Evolutionary conservation across 2,329 filamentous ascomycete species (phyloP).

Genomic region (Exophiala sideris): DNA sequence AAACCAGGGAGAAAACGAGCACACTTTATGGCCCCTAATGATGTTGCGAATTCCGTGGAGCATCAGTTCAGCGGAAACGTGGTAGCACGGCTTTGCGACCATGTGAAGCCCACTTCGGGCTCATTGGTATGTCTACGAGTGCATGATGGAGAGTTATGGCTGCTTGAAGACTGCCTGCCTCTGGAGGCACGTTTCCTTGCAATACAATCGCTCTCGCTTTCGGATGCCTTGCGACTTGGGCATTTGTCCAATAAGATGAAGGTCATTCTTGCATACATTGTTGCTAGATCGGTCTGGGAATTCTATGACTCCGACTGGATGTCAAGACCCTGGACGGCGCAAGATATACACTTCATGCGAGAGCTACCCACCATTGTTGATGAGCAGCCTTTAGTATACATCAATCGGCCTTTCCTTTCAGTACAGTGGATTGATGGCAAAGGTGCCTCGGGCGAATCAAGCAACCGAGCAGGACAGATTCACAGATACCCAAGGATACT

Average conservation of each 20-base stretch:
- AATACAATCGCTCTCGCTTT: neutral
- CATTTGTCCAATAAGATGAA: conserved; percentile 5
- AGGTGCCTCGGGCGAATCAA: neutral
- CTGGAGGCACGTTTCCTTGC: neutral
- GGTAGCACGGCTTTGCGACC: no score
- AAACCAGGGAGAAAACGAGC: no score
- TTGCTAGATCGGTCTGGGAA: conserved; percentile 6
- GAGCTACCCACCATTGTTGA: no score
- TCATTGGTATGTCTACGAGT: neutral
- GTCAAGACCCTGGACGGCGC: conserved; percentile 1
- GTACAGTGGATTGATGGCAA: neutral
- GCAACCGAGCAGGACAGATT: neutral
- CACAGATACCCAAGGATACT: neutral
- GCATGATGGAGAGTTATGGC: neutral
- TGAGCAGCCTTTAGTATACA: no score
- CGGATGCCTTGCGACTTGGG: neutral
- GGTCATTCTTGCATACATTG: neutral
- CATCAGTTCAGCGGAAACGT: no score
- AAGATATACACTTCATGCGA: conserved; percentile 3
- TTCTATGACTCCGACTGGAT: conserved; percentile 6
- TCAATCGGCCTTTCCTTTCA: neutral
- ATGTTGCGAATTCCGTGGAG: no score
- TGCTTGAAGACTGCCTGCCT: neutral
- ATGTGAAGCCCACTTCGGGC: neutral
- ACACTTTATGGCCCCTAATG: no score